Percentiles rank a stretch among this genome's conserved stretches.
These are phyloP conservation scores for Aspergillus eucalypticola DNA, from an alignment of 2,329 filamentous ascomycete genomes.

Conservation along the genomic window DNA sequence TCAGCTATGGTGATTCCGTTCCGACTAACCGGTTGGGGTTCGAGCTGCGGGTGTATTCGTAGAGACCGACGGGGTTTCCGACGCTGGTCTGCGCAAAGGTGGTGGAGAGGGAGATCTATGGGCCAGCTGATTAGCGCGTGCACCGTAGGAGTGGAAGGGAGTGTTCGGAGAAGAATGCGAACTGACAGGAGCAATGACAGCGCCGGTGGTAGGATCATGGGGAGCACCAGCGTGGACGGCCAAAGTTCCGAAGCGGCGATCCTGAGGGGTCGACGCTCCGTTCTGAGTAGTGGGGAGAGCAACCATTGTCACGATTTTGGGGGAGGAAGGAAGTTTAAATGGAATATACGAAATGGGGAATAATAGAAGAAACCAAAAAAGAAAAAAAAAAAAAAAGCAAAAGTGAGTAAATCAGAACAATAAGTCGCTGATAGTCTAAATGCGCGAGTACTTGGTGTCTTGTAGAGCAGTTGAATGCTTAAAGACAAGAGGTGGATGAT, in stretches of 20 bases:
- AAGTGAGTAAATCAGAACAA: neutral
- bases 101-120: conserved; percentile 84
- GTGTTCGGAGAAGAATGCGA: neutral
- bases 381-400: neutral
- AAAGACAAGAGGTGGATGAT: neutral
- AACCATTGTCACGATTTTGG: conserved; percentile 24
- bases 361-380: conserved; percentile 4
- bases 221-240: conserved; percentile 92
- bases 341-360: neutral
- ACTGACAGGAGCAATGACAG: conserved; percentile 81
- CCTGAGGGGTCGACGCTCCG: conserved; percentile 61
- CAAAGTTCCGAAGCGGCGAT: conserved; percentile 83
- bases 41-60: conserved; percentile 89
- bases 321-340: conserved; percentile 1
- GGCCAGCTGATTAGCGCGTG: conserved; percentile 3
- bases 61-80: conserved; percentile 80
- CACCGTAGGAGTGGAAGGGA: neutral
- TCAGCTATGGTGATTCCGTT: neutral
- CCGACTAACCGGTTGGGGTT: conserved; percentile 75
- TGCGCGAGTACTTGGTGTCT: neutral
- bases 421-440: neutral
- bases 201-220: conserved; percentile 87
- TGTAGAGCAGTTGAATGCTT: neutral
- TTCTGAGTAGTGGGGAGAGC: conserved; percentile 23
- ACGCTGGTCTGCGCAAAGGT: conserved; percentile 92